Evolutionary conservation across 73 alveolate genomes (phyloP).

Genomic region (Paramecium sonneborni): DNA sequence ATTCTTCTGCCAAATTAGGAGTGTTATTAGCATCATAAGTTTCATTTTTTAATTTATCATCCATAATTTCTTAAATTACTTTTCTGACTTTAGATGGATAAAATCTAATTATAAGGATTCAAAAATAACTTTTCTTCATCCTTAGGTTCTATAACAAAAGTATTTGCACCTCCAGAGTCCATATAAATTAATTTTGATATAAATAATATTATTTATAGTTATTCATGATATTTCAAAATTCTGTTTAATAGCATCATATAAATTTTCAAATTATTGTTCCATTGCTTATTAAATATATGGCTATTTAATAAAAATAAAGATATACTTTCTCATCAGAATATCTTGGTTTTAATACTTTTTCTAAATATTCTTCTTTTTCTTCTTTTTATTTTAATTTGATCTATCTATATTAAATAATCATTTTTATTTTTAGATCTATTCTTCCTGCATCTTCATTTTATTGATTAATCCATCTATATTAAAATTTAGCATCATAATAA

Average conservation of each 20-base stretch:
- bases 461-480: not conserved
- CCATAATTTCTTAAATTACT: not conserved
- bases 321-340: not conserved
- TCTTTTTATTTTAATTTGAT: not conserved
- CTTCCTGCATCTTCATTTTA: not conserved
- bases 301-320: not conserved
- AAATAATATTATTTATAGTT: not conserved
- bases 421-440: not conserved
- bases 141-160: conserved; percentile 34
- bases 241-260: not conserved
- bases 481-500: not conserved
- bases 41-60: conserved; percentile 39
- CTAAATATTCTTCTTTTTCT: not conserved
- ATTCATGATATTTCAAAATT: not conserved
- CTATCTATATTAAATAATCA: not conserved
- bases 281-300: not conserved
- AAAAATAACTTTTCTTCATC: conserved; percentile 41
- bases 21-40: conserved; percentile 16
- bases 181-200: not conserved
- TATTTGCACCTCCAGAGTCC: conserved; percentile 47
- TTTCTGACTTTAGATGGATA: conserved; percentile 52
- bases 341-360: not conserved
- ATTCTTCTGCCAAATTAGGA: conserved; percentile 34
- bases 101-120: not conserved
- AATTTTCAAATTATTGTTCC: not conserved